Evolutionary conservation across 2,329 filamentous ascomycete genomes (phyloP), one percentile per base, ranked within the genome.

Genomic region (Ophiostoma piceae): DNA sequence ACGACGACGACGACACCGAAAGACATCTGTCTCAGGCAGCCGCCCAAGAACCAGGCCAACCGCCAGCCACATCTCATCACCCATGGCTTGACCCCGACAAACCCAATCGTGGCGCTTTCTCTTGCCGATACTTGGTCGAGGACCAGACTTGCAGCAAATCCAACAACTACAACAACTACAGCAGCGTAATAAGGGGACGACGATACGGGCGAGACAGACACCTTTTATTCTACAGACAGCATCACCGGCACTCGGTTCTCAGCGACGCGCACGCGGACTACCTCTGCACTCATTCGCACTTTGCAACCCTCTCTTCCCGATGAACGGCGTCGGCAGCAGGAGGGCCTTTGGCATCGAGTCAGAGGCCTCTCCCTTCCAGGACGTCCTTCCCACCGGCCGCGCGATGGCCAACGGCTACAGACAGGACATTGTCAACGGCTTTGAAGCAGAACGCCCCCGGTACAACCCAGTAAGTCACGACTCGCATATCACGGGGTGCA

Each of bases 321-420:
- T 83, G 81, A 82, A 81, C 73, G 78, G 77, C 74, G 75, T 76
- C 70, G 76, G 76, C 70, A 76, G 77, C 72, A 75, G 76, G 73
- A 74, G 75, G 72, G 77, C 76, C 60, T 79, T 79, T 73, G 79
- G 78, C 75, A 79, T 79, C 71, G 78, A 77, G 71, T 75, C 72
- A 73, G 77, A 73, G 65, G 74, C 77, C 66, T 76, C 78, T 51
- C 76, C 77, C 29, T 76, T 77, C 74, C 76, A 75, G 67, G 75
- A 73, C 16, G 76, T 79, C 68, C 76, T 75, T 68, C 81, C 82
- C 54, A 82, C 79, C 64, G 80, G 80, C 68, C 85, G 84, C 74
- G 80, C 80, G 26, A 79, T 88, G 70, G 80, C 87, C 67, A 84
- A 89, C 69, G 86, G 85, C 62, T 90, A 90, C 77, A 82, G 83